Base-by-base conservation (phyloP, 2,329 filamentous ascomycete species). In the Whalleya microplaca region DNA sequence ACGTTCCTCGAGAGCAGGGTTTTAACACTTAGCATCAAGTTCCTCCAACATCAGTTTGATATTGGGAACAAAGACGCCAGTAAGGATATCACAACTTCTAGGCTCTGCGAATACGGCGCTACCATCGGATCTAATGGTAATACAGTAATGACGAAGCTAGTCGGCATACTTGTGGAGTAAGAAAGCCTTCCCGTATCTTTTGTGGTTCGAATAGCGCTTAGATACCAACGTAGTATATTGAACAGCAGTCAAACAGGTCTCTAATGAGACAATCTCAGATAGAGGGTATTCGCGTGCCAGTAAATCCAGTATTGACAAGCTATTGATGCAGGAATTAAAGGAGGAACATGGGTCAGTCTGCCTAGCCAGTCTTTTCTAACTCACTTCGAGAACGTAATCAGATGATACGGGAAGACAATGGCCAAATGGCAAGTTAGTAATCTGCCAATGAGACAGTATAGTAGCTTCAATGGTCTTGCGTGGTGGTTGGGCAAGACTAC, bases 41-140 rank as follows among this genome's bases (percentile, higher is more conserved):
- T 40, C n/a, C 45, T 48, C 41, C 89, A 92, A 78, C 89, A 92
- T 80, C 88, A 86, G 78, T 96, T 96, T 73, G 87, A 87, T 72
- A 91, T 96, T 65, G 90, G 95, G 81, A 80, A 89, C 76, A 87
- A 88, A 76, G 89, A 96, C 71, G 92, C 92, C 68, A 84, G 77
- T 71, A 85, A 83, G 73, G 86, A 96, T 79, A 92, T 87, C 44
- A 82, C 88, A 62, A 93, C 90, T 21, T 91, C 88, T 42, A 96
- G 92, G 1, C 84, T 97, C 16, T 82, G 80, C 71, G 92, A 96
- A 72, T 95, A 96, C 74, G 93, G 92, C 71, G 44, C 29, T 20
- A 41, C 61, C 23, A 37, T 23, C 20, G 87, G 86, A 68, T 87
- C 90, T 55, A 66, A 85, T 64, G 91, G 90, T 42, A 96, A 94